A percentile compares a stretch with the other conserved stretches of the same genome.
phyloP scores from a whole-genome alignment of 2,329 filamentous ascomycete genomes.

The Lecanicillium sp. region DNA sequence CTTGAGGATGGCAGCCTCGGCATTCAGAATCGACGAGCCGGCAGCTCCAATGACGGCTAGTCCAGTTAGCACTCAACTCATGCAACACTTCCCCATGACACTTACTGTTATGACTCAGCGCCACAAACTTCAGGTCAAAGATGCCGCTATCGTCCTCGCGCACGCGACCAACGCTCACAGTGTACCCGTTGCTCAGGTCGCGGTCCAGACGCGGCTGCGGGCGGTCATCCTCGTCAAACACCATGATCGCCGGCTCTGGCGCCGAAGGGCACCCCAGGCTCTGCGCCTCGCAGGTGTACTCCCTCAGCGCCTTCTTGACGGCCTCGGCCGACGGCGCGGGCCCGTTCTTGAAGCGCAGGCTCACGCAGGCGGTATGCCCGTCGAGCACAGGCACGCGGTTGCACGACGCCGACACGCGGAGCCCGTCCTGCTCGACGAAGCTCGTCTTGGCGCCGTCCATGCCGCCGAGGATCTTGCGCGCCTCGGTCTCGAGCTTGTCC shows the following conservation, averaged over 20 bases:
- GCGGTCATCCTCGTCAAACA: conserved; percentile 84
- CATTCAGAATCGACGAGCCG: conserved; percentile 92
- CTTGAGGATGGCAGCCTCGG: conserved; percentile 86
- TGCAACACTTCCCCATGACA: conserved; percentile 13
- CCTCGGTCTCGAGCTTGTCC: conserved; percentile 92
- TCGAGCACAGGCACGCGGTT: conserved; percentile 94
- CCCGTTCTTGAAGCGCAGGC: conserved; percentile 70
- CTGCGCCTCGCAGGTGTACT: conserved; percentile 78
- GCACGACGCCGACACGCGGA: conserved; percentile 80
- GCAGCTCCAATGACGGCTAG: conserved; percentile 85
- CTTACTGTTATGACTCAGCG: conserved; percentile 73
- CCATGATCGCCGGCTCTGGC: conserved; percentile 71
- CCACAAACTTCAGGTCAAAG: conserved; percentile 93
- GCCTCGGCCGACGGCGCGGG: conserved; percentile 69
- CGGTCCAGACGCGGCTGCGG: conserved; percentile 89
- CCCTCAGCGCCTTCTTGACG: conserved; percentile 71
- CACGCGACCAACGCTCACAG: conserved; percentile 83
- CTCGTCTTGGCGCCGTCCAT: conserved; percentile 66
- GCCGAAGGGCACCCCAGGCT: conserved; percentile 81
- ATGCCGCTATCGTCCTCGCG: conserved; percentile 81
- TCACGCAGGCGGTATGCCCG: conserved; percentile 93
- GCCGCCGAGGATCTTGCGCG: conserved; percentile 83
- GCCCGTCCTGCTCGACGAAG: conserved; percentile 66
- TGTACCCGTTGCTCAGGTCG: conserved; percentile 78
- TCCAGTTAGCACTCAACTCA: neutral